Percentiles rank a stretch among this genome's conserved stretches.
phyloP scores from a whole-genome alignment of 257 asterid genomes.

The Echites panduratus region DNA sequence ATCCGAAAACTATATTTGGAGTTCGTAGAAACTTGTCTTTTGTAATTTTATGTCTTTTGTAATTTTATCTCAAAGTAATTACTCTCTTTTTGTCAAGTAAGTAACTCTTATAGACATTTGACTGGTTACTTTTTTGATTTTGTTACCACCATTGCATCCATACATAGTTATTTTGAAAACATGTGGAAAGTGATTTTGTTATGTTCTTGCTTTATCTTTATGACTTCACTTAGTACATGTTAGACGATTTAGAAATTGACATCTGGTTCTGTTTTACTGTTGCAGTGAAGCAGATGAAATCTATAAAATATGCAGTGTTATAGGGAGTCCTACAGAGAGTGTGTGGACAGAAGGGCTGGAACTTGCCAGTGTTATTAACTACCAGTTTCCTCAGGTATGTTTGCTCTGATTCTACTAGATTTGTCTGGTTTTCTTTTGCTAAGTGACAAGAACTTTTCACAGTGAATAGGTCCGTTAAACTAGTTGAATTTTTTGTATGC shows the following conservation, averaged over 20 bases:
- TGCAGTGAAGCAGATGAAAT: constrained; percentile 91
- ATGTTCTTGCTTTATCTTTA: neutral
- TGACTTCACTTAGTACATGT: neutral
- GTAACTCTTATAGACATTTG: too few relatives aligned
- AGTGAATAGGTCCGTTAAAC: neutral
- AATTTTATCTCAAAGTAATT: too few relatives aligned
- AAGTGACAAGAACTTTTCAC: neutral
- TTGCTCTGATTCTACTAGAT: neutral
- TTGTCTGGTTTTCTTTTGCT: neutral
- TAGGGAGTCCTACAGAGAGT: constrained; percentile 70
- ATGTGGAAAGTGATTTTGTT: too few relatives aligned
- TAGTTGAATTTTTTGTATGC: neutral
- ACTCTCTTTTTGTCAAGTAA: too few relatives aligned
- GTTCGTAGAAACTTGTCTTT: too few relatives aligned
- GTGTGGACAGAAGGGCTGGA: constrained; percentile 78
- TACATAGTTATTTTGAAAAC: neutral
- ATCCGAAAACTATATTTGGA: too few relatives aligned
- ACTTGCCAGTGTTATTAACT: constrained; percentile 76
- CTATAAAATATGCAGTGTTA: constrained; percentile 78
- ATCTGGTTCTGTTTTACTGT: neutral
- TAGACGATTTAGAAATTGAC: neutral
- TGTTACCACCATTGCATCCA: neutral
- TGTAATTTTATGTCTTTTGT: too few relatives aligned
- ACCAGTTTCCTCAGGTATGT: constrained; percentile 70
- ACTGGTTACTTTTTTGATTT: neutral